Evolutionary conservation across 2,329 filamentous ascomycete genomes (phyloP).

Genomic region (Sclerotinia minor): DNA sequence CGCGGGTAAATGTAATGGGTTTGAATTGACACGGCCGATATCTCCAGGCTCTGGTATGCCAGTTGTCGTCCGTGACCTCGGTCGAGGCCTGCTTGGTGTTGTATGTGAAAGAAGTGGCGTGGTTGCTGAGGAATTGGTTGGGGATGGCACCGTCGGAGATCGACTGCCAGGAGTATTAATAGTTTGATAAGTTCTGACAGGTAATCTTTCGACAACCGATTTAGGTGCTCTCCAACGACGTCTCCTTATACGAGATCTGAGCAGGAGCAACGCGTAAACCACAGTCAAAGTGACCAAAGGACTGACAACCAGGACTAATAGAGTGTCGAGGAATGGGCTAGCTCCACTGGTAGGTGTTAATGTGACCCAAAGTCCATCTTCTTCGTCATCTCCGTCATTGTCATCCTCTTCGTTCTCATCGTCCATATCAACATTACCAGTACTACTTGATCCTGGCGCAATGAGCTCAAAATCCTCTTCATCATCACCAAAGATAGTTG

Average conservation of each 20-base stretch:
- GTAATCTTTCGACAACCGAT: slow-evolving; percentile 90
- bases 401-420: slow-evolving; percentile 45
- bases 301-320: slow-evolving; percentile 94
- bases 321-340: slow-evolving; percentile 91
- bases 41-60: slow-evolving; percentile 56
- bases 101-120: slow-evolving; percentile 73
- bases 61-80: slow-evolving; percentile 65
- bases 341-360: slow-evolving; percentile 86
- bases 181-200: slow-evolving; percentile 92
- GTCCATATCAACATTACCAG: slow-evolving; percentile 28
- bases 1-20: slow-evolving; percentile 35
- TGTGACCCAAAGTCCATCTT: slow-evolving; percentile 92
- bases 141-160: slow-evolving; percentile 61
- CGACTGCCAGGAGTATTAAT: slow-evolving; percentile 63
- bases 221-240: slow-evolving; percentile 97
- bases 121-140: slow-evolving; percentile 66
- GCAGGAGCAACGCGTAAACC: slow-evolving; percentile 83
- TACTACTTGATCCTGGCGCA: slow-evolving; percentile 25
- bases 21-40: slow-evolving; percentile 48
- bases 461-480: slow-evolving; percentile 44
- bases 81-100: slow-evolving; percentile 53
- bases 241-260: slow-evolving; percentile 84
- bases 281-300: slow-evolving; percentile 89
- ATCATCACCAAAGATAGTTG: slow-evolving; percentile 53
- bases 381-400: slow-evolving; percentile 48